Evolutionary conservation across 257 asterid genomes (phyloP).

Genomic region (Penstemon newberryi): DNA sequence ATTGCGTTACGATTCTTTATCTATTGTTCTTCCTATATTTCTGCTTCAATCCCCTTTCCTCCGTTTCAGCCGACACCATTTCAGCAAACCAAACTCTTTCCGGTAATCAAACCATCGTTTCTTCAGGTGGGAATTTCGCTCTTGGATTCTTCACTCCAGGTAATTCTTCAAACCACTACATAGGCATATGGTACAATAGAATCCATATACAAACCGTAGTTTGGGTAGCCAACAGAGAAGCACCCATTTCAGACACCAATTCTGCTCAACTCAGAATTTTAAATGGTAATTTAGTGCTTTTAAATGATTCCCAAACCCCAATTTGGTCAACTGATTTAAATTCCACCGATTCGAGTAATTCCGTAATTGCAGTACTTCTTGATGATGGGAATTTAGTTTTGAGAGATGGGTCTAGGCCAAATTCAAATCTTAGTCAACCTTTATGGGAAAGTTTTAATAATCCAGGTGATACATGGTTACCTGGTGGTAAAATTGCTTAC

Average conservation of each 20-base stretch:
- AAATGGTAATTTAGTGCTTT: slow-evolving; percentile 43
- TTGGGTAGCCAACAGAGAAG: slow-evolving; percentile 66
- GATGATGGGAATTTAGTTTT: slow-evolving; percentile 69
- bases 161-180: too few species aligned
- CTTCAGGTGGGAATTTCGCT: too few species aligned
- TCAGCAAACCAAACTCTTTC: too few species aligned
- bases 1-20: not conserved
- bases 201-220: slow-evolving; percentile 31
- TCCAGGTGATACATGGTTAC: slow-evolving; percentile 71
- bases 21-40: not conserved
- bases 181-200: too few species aligned
- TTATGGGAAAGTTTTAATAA: slow-evolving; percentile 69
- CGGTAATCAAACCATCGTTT: too few species aligned
- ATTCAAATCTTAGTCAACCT: slow-evolving; percentile 14
- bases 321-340: slow-evolving; percentile 61
- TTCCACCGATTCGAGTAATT: slow-evolving; percentile 23
- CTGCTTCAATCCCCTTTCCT: not conserved
- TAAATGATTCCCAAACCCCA: slow-evolving; percentile 32
- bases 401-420: slow-evolving; percentile 34
- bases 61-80: slow-evolving; percentile 23
- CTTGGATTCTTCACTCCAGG: too few species aligned
- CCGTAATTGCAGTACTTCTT: slow-evolving; percentile 51
- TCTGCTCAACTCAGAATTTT: slow-evolving; percentile 41
- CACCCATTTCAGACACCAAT: slow-evolving; percentile 37
- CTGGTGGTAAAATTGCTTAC: slow-evolving; percentile 59